Conservation (phyloP, 768 basidiomycete species). For the Mycena metata region DNA sequence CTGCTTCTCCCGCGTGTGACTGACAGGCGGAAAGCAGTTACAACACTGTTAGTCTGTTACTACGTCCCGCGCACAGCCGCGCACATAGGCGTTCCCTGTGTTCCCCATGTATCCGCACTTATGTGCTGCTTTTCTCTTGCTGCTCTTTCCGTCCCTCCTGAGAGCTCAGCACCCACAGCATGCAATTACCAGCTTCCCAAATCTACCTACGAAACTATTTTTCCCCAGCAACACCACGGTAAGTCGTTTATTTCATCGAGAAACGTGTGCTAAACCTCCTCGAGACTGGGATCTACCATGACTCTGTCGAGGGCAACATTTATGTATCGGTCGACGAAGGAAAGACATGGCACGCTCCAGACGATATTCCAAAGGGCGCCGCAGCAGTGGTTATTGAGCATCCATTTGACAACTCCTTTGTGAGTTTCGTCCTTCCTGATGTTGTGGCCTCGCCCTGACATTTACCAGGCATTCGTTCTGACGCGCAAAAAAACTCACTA, state of each 20-base stretch:
- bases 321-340: conserved; percentile 92
- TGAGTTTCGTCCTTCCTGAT: conserved; percentile 49
- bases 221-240: conserved; percentile 96
- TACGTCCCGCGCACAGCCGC: too few relatives aligned
- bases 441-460: conserved; percentile 42
- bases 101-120: conserved; percentile 27
- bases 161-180: conserved; percentile 63
- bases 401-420: conserved; percentile 85
- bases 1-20: too few relatives aligned
- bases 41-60: too few relatives aligned
- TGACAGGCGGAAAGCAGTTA: too few relatives aligned
- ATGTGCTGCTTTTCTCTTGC: conserved; percentile 12
- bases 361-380: conserved; percentile 67
- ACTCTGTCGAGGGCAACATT: conserved; percentile 74
- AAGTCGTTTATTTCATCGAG: conserved; percentile 45
- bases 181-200: conserved; percentile 68
- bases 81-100: too few relatives aligned
- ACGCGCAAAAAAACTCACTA: conserved; percentile 84
- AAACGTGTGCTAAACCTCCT: conserved; percentile 24
- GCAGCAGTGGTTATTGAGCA: conserved; percentile 86
- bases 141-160: conserved; percentile 29
- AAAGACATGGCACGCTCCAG: conserved; percentile 68
- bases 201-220: conserved; percentile 81
- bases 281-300: conserved; percentile 83
- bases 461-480: conserved; percentile 84